phyloP scores from a whole-genome alignment of 192 early-diverging fungal species.

The Coemansia sp. region DNA sequence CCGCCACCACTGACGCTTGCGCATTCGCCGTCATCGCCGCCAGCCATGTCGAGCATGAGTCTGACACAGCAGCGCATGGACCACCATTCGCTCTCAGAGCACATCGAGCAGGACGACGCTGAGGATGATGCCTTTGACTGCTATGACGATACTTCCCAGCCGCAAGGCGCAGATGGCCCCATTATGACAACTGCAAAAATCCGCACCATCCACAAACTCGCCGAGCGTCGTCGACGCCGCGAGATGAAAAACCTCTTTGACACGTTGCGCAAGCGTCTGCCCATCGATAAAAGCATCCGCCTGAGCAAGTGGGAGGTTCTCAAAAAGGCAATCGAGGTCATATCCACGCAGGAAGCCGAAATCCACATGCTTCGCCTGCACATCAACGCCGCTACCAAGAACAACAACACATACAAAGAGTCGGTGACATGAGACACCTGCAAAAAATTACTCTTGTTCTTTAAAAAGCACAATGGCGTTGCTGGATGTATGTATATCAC shows the following conservation, averaged over 20 bases:
- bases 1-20: not conserved
- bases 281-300: slow-evolving; percentile 75
- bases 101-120: slow-evolving; percentile 37
- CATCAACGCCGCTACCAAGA: slow-evolving; percentile 27
- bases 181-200: slow-evolving; percentile 66
- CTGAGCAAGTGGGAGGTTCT: slow-evolving; percentile 90
- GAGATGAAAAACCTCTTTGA: slow-evolving; percentile 94
- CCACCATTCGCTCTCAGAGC: slow-evolving; percentile 27
- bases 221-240: slow-evolving; percentile 81
- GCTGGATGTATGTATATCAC: not conserved
- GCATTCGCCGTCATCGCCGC: slow-evolving; percentile 1
- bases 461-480: too few relatives aligned
- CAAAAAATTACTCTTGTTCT: too few relatives aligned
- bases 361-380: slow-evolving; percentile 42
- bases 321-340: slow-evolving; percentile 73
- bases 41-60: not conserved
- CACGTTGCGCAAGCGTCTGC: slow-evolving; percentile 73
- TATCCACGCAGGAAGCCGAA: slow-evolving; percentile 41
- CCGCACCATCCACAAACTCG: slow-evolving; percentile 83
- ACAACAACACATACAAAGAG: slow-evolving; percentile 7
- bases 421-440: too few relatives aligned
- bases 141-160: slow-evolving; percentile 24
- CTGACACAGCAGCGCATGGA: slow-evolving; percentile 15
- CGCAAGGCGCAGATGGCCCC: slow-evolving; percentile 11
- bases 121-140: slow-evolving; percentile 26